Evolutionary conservation across 2,329 filamentous ascomycete genomes (phyloP).

Genomic region (Rasamsonia emersonii): DNA sequence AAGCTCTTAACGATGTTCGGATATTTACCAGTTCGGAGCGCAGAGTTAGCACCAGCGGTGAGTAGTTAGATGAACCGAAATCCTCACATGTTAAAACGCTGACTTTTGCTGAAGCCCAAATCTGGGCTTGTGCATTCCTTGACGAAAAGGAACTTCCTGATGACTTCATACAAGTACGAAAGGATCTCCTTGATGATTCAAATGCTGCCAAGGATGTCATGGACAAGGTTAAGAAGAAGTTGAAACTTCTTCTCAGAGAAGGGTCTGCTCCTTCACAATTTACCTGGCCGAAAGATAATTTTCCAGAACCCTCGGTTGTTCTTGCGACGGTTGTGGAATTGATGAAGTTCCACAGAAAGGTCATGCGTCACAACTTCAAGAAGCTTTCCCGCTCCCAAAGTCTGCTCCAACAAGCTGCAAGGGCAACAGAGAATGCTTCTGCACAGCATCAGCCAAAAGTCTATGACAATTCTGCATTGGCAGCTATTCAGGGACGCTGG

Average conservation of each 20-base stretch:
- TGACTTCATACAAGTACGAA: constrained; percentile 82
- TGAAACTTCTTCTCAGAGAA: constrained; percentile 83
- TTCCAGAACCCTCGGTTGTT: constrained; percentile 88
- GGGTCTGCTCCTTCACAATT: constrained; percentile 94
- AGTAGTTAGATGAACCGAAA: too few relatives aligned
- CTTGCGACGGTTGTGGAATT: constrained; percentile 85
- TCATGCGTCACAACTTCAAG: constrained; percentile 90
- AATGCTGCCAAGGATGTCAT: constrained; percentile 98
- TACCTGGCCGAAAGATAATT: constrained; percentile 88
- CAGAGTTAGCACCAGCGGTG: constrained; percentile 76
- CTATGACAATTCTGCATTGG: constrained; percentile 36
- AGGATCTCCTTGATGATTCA: constrained; percentile 91
- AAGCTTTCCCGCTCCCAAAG: constrained; percentile 60
- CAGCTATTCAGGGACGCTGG: constrained; percentile 79
- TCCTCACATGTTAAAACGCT: constrained; percentile 9
- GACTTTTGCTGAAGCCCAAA: constrained; percentile 56
- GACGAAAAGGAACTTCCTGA: constrained; percentile 76
- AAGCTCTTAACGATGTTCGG: constrained; percentile 83
- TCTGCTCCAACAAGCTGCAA: constrained; percentile 46
- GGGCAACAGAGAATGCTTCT: constrained; percentile 8
- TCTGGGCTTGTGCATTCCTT: constrained; percentile 85
- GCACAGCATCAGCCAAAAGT: constrained; percentile 12
- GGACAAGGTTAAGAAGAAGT: constrained; percentile 99
- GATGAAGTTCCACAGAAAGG: constrained; percentile 93
- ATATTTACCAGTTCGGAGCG: constrained; percentile 95